A percentile compares a stretch with the other conserved stretches of the same genome.
Evolutionary conservation across 2,329 filamentous ascomycete species (phyloP).

Genomic region (Trichoderma afroharzianum): DNA sequence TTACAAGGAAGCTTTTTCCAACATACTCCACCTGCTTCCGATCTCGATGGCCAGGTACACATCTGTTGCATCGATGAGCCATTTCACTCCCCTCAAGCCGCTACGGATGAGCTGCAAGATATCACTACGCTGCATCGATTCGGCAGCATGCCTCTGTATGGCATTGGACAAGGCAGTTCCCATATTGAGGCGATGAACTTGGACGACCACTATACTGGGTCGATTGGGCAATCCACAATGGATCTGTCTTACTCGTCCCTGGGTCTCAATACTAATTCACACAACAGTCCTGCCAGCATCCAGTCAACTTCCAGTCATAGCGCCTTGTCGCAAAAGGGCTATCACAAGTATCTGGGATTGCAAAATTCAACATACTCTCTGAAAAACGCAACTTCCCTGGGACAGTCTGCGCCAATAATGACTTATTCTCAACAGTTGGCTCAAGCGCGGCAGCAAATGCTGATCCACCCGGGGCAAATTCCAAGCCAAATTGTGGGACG

Average conservation of each 20-base stretch:
- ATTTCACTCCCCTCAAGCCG: slow-evolving; percentile 46
- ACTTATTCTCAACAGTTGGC: slow-evolving; percentile 35
- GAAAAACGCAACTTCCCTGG: slow-evolving; percentile 45
- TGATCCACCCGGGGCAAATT: slow-evolving; percentile 33
- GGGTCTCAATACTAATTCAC: slow-evolving; percentile 47
- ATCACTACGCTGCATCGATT: slow-evolving; percentile 49
- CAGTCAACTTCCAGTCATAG: slow-evolving; percentile 54
- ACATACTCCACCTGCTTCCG: slow-evolving; percentile 51
- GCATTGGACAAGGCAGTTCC: slow-evolving; percentile 60
- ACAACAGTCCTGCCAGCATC: slow-evolving; percentile 58
- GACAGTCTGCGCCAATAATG: slow-evolving; percentile 33
- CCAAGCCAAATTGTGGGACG: slow-evolving; percentile 29
- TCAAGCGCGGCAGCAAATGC: slow-evolving; percentile 39
- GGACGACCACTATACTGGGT: slow-evolving; percentile 49
- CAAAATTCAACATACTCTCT: slow-evolving; percentile 47
- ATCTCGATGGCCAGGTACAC: slow-evolving; percentile 51
- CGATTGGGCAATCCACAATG: slow-evolving; percentile 42
- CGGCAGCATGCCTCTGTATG: slow-evolving; percentile 47
- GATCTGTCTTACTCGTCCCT: slow-evolving; percentile 51
- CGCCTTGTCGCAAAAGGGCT: slow-evolving; percentile 50
- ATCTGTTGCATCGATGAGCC: slow-evolving; percentile 40
- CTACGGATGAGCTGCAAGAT: slow-evolving; percentile 43
- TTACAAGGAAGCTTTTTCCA: slow-evolving; percentile 42
- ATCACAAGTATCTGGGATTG: slow-evolving; percentile 55
- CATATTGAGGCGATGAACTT: slow-evolving; percentile 60